phyloP scores from a whole-genome alignment of 805 yeast species.

The Barnettozyma vustinii region DNA sequence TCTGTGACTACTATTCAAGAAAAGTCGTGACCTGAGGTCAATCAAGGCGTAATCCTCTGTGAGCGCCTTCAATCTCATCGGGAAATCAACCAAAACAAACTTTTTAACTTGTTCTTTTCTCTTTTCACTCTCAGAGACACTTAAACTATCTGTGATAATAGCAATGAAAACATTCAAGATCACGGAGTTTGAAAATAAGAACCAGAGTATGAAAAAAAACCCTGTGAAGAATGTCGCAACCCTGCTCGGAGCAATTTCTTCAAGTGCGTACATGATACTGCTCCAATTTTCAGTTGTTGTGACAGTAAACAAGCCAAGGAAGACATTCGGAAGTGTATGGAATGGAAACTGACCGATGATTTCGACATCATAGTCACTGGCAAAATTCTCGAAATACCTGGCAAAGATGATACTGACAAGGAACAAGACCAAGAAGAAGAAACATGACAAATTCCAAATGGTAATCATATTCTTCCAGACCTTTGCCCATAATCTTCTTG shows the following conservation, averaged over 20 bases:
- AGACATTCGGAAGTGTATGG: slow-evolving; percentile 65
- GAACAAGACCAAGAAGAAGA: slow-evolving; percentile 60
- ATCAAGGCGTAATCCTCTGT: slow-evolving; percentile 32
- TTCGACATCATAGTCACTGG: slow-evolving; percentile 45
- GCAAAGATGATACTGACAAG: slow-evolving; percentile 62
- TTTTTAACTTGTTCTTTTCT: slow-evolving; percentile 56
- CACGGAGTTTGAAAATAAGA: slow-evolving; percentile 71
- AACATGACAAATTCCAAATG: slow-evolving; percentile 65
- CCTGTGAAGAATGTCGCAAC: slow-evolving; percentile 55
- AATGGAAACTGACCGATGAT: slow-evolving; percentile 49
- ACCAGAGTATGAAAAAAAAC: slow-evolving; percentile 68
- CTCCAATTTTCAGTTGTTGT: slow-evolving; percentile 96
- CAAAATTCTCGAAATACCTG: slow-evolving; percentile 68
- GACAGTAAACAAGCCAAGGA: slow-evolving; percentile 70
- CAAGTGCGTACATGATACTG: slow-evolving; percentile 54
- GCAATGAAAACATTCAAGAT: slow-evolving; percentile 88
- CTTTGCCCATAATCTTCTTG: slow-evolving; percentile 63
- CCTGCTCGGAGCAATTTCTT: slow-evolving; percentile 44
- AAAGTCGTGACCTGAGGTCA: slow-evolving; percentile 25
- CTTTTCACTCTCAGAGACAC: slow-evolving; percentile 65
- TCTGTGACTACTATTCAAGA: slow-evolving; percentile 24
- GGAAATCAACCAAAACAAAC: slow-evolving; percentile 38
- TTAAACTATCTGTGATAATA: slow-evolving; percentile 78
- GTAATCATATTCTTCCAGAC: slow-evolving; percentile 65
- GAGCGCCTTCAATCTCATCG: slow-evolving; percentile 30